A percentile compares a stretch with the other conserved stretches of the same genome.
Conservation (phyloP, 768 basidiomycete species). For the Amanita thiersii region DNA sequence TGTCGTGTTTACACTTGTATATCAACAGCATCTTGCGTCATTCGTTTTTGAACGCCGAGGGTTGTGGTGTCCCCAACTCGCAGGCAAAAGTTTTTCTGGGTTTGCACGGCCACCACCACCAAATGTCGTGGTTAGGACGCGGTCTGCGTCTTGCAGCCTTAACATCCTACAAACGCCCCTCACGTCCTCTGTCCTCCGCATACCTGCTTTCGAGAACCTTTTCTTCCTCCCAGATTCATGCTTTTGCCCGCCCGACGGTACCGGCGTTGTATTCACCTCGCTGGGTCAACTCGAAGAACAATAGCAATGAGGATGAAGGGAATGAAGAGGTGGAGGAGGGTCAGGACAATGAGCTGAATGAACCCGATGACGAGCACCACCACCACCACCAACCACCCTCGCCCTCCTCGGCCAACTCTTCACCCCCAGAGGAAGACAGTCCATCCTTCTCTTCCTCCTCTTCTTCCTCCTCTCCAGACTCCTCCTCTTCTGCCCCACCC, state of each 20-base stretch:
- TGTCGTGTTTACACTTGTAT: neutral
- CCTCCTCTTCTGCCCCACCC: conserved; percentile 11
- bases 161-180: neutral
- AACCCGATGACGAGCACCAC: neutral
- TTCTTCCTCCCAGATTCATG: neutral
- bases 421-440: neutral
- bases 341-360: neutral
- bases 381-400: neutral
- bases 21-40: neutral
- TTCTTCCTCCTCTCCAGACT: conserved; percentile 11
- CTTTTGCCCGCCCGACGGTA: conserved; percentile 2
- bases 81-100: neutral
- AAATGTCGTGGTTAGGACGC: conserved; percentile 1
- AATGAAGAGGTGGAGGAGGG: conserved; percentile 1
- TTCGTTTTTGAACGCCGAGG: neutral
- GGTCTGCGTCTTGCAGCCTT: conserved; percentile 5
- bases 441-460: conserved; percentile 2
- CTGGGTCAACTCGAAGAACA: conserved; percentile 8
- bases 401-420: neutral
- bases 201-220: neutral
- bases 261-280: conserved; percentile 6
- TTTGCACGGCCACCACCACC: no score
- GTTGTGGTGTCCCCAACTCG: neutral
- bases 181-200: neutral
- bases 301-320: neutral